Evolutionary conservation across 352 stramenopile genomes (phyloP).

Genomic region (Thraustotheca clavata): DNA sequence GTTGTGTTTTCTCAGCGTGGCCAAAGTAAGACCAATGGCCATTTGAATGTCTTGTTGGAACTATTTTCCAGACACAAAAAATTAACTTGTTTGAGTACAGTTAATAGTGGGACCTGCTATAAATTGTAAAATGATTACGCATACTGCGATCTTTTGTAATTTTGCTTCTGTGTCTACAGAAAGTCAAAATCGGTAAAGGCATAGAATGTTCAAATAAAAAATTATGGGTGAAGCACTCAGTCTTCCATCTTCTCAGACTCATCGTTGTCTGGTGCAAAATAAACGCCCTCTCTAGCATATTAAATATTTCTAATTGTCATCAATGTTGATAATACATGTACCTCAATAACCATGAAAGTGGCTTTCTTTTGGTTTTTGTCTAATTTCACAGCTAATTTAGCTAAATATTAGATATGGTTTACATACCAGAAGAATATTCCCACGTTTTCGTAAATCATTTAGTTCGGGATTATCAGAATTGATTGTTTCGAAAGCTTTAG

Average conservation of each 20-base stretch:
- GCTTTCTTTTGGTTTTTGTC: not conserved
- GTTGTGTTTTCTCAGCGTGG: too few relatives aligned
- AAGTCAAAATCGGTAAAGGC: not conserved
- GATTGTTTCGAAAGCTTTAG: too few relatives aligned
- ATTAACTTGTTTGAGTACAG: too few relatives aligned
- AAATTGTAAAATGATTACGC: not conserved
- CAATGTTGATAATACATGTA: not conserved
- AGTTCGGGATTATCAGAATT: not conserved
- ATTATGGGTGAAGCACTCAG: not conserved
- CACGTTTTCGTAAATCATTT: not conserved
- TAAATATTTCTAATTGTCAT: not conserved
- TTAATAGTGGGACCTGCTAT: too few relatives aligned
- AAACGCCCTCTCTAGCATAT: not conserved
- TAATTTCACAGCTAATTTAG: not conserved
- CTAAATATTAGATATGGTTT: not conserved
- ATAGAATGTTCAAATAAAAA: not conserved
- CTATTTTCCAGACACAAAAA: too few relatives aligned
- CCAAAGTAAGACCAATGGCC: too few relatives aligned
- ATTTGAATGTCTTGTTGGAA: too few relatives aligned
- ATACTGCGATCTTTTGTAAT: not conserved
- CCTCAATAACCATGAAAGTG: not conserved
- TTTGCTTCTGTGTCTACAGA: not conserved
- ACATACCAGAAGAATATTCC: not conserved
- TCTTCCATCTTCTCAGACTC: not conserved
- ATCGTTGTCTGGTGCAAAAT: not conserved